phyloP scores from a whole-genome alignment of 73 alveolate species.

The Paramecium primaurelia region DNA sequence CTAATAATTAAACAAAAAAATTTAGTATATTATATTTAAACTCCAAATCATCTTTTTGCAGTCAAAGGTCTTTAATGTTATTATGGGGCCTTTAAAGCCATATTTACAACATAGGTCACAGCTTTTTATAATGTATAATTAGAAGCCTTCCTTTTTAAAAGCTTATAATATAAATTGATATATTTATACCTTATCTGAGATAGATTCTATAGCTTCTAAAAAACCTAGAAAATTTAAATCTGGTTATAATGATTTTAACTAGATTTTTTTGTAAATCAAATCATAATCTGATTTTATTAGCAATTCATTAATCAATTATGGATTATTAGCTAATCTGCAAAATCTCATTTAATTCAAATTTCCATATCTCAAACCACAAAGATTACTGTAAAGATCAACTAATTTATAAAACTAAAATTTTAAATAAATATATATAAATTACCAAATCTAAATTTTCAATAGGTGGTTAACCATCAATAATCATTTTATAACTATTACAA shows the following conservation, averaged over 20 bases:
- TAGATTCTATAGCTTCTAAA: slow-evolving; percentile 53
- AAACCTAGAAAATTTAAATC: slow-evolving; percentile 42
- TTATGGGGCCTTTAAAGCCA: background rate
- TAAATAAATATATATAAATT: background rate
- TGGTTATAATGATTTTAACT: background rate
- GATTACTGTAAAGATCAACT: slow-evolving; percentile 43
- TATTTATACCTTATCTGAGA: slow-evolving; percentile 38
- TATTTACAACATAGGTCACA: background rate
- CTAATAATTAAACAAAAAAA: background rate
- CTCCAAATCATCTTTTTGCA: slow-evolving; percentile 22
- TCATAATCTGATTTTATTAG: slow-evolving; percentile 63
- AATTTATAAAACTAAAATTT: background rate
- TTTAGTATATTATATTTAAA: background rate
- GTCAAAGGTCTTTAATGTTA: slow-evolving; percentile 22
- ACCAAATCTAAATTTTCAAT: slow-evolving; percentile 53
- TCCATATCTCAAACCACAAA: slow-evolving; percentile 57
- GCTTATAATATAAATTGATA: background rate
- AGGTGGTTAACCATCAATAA: slow-evolving; percentile 44
- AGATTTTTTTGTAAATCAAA: slow-evolving; percentile 49
- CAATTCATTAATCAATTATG: background rate
- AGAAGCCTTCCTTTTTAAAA: background rate
- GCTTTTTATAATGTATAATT: slow-evolving; percentile 36
- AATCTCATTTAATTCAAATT: slow-evolving; percentile 53
- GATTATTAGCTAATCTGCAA: slow-evolving; percentile 14
- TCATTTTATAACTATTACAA: slow-evolving; percentile 45